Evolutionary conservation across 1,139 yeast genomes (phyloP).

Genomic region (Debaryomyces fabryi): DNA sequence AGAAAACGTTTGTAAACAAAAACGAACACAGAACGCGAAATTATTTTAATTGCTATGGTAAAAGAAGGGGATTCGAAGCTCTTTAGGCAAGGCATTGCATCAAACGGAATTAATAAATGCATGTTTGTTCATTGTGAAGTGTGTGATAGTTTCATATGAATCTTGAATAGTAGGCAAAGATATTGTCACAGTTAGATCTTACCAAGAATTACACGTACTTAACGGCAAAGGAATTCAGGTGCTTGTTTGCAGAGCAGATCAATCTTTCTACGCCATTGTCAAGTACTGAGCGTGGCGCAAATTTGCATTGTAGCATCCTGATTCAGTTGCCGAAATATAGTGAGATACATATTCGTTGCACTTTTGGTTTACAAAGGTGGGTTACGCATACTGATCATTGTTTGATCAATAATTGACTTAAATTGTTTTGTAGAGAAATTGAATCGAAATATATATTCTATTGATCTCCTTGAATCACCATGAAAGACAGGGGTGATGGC

Average conservation of each 20-base stretch:
- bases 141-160: not conserved
- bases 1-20: conserved; percentile 8
- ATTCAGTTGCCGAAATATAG: conserved; percentile 1
- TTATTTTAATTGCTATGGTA: not conserved
- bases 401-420: not conserved
- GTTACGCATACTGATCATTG: conserved; percentile 1
- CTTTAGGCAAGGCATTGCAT: not conserved
- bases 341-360: not conserved
- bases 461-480: not conserved
- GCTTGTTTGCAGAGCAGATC: not conserved
- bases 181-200: not conserved
- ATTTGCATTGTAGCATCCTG: not conserved
- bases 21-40: conserved; percentile 7
- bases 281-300: conserved; percentile 1
- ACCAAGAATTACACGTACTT: not conserved
- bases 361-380: conserved; percentile 2
- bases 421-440: not conserved
- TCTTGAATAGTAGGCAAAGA: not conserved
- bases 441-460: not conserved
- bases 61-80: conserved; percentile 2
- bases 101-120: not conserved
- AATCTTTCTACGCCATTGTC: conserved; percentile 1
- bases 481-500: not conserved
- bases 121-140: not conserved
- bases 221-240: not conserved